These are phyloP conservation scores for Herpetomonas muscarum DNA, from an alignment of 208 protist species.

Conservation along the genomic window DNA sequence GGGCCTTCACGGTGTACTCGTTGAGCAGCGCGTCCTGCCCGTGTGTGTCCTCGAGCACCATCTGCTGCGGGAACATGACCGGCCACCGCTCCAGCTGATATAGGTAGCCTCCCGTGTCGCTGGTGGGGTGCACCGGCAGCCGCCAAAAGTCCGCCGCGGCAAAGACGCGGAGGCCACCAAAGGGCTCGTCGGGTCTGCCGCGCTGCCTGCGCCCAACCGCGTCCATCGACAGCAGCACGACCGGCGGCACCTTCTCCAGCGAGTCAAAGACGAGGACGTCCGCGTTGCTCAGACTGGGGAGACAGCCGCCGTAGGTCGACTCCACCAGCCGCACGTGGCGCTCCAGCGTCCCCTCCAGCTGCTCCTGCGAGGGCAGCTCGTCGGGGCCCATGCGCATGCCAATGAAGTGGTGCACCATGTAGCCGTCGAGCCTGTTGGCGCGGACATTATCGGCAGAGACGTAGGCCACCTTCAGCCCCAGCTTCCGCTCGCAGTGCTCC, in stretches of 20 bases:
- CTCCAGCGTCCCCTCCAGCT: conserved; percentile 80
- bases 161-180: conserved; percentile 82
- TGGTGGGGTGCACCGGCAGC: conserved; percentile 70
- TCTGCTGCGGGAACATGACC: conserved; percentile 68
- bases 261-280: conserved; percentile 82
- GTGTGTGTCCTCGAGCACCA: conserved; percentile 45
- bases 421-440: conserved; percentile 60
- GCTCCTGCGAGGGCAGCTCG: conserved; percentile 83
- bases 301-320: conserved; percentile 53
- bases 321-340: conserved; percentile 77
- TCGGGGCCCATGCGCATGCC: conserved; percentile 67
- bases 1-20: conserved; percentile 51
- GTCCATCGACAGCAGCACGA: conserved; percentile 71
- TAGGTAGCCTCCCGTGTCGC: conserved; percentile 78
- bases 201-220: conserved; percentile 58
- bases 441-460: conserved; percentile 63
- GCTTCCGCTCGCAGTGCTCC: conserved; percentile 39
- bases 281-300: conserved; percentile 58
- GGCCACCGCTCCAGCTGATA: conserved; percentile 76
- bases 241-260: conserved; percentile 54
- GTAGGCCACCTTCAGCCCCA: conserved; percentile 53
- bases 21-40: conserved; percentile 48
- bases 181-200: conserved; percentile 31
- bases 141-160: conserved; percentile 84
- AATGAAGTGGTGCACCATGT: conserved; percentile 74